These are phyloP conservation scores for Nigrospora oryzae DNA, from an alignment of 2,329 filamentous ascomycete species.

Conservation along the genomic window DNA sequence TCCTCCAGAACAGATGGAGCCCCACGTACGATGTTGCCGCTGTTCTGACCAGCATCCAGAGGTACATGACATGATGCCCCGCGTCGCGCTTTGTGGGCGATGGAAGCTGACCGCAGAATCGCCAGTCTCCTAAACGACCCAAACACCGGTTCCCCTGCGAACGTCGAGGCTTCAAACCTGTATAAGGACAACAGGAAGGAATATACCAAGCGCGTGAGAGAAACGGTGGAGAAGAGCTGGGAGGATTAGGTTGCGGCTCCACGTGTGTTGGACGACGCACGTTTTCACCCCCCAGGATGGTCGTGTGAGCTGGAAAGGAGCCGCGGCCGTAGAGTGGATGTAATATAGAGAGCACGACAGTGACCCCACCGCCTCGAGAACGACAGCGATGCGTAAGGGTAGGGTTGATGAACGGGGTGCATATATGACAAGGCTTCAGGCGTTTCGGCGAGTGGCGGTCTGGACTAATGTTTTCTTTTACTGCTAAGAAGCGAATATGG, in stretches of 20 bases:
- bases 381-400: too few species aligned
- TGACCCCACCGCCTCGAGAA: too few species aligned
- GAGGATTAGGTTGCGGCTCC: slow-evolving; percentile 54
- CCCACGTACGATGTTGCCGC: slow-evolving; percentile 97
- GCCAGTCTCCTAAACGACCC: slow-evolving; percentile 87
- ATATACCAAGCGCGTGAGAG: slow-evolving; percentile 88
- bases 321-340: too few species aligned
- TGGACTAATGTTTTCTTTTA: not conserved
- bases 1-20: slow-evolving; percentile 96
- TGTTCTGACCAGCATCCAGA: slow-evolving; percentile 95
- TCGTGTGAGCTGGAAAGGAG: too few species aligned
- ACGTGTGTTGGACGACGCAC: slow-evolving; percentile 1
- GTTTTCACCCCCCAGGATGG: not conserved
- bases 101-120: not conserved
- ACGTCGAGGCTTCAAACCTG: slow-evolving; percentile 94
- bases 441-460: not conserved
- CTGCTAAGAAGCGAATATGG: not conserved
- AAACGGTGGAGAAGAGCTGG: slow-evolving; percentile 99
- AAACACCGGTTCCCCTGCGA: slow-evolving; percentile 96
- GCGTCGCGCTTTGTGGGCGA: not conserved
- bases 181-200: slow-evolving; percentile 98
- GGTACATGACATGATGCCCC: slow-evolving; percentile 38
- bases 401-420: too few species aligned
- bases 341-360: too few species aligned
- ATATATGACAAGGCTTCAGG: not conserved